Evolutionary conservation across 2,329 filamentous ascomycete species (phyloP).

Genomic region (Plectosphaerella sp.): DNA sequence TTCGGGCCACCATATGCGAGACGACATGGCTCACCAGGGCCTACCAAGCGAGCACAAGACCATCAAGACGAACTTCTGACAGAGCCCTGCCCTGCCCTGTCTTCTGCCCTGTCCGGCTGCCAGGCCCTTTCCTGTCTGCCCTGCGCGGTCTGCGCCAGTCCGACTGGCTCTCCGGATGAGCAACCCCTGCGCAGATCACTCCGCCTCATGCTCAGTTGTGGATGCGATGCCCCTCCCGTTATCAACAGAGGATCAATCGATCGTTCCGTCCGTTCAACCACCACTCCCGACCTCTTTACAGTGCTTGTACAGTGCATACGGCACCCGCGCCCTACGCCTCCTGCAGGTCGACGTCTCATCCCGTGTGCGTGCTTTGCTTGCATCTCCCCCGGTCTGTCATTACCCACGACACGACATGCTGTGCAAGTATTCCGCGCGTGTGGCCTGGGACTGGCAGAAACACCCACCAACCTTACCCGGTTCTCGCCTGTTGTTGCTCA

Average conservation of each 20-base stretch:
- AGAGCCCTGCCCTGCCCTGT: neutral
- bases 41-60: neutral
- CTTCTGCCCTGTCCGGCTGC: neutral
- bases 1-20: neutral
- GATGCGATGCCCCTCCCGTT: neutral
- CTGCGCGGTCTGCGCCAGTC: neutral
- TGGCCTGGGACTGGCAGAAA: neutral
- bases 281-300: neutral
- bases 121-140: too few relatives aligned
- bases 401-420: neutral
- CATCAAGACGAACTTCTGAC: slow-evolving; percentile 1
- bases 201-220: neutral
- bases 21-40: neutral
- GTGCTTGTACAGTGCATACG: too few relatives aligned
- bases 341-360: neutral
- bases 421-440: neutral
- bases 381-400: neutral
- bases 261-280: neutral
- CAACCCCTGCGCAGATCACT: slow-evolving; percentile 2
- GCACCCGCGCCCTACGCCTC: neutral
- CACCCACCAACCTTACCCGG: neutral
- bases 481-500: neutral
- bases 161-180: neutral
- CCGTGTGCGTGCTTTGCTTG: neutral
- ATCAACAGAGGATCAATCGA: neutral